Base-by-base conservation (phyloP, 805 yeast genomes). In the Wickerhamomyces bovis region DNA sequence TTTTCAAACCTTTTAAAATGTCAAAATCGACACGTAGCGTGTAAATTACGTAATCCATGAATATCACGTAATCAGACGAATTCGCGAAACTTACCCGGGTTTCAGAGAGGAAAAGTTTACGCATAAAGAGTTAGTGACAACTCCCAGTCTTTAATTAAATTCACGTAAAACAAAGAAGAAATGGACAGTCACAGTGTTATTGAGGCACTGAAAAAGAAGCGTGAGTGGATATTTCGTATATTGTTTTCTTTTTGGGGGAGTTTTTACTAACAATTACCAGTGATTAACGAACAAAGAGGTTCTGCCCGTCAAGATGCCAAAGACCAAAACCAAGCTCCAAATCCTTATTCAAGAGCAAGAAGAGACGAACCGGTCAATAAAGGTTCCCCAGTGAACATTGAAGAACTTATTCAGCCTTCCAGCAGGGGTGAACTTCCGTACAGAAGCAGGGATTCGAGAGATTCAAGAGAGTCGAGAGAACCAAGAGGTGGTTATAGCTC, bases 141-240 rank as follows among this genome's bases (percentile, higher is more conserved):
- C n/a, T n/a, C n/a, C n/a, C n/a, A n/a, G n/a, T n/a, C n/a, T n/a
- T n/a, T n/a, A n/a, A n/a, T n/a, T n/a, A n/a, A n/a, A n/a, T n/a
- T n/a, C n/a, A n/a, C n/a, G n/a, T n/a, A n/a, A n/a, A n/a, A 33
- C 20, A 16, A 20, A 33, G 20, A 3, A 7, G 22, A n/a, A 4
- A 58, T 58, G 62, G 54, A 61, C 28, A 46, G 56, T 11, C 49
- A 53, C 9, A 55, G 48, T 36, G 55, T 57, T 4, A 39, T 58
- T 4, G 55, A 56, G 7, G 61, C 62, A 0, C 30, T 58, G 30
- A 58, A 56, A 48, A 52, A 50, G 55, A 57, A 58, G 40, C 38
- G 62, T 58, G 33, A 39, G 62, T 53, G 1, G 3, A 4, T 9
- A 10, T 12, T 11, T 16, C 1, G n/a, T 15, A 18, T 16, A 6